Evolutionary conservation across 1,284 basidiomycete species (phyloP).

Genomic region (Leccinum brunneo-olivaceum): DNA sequence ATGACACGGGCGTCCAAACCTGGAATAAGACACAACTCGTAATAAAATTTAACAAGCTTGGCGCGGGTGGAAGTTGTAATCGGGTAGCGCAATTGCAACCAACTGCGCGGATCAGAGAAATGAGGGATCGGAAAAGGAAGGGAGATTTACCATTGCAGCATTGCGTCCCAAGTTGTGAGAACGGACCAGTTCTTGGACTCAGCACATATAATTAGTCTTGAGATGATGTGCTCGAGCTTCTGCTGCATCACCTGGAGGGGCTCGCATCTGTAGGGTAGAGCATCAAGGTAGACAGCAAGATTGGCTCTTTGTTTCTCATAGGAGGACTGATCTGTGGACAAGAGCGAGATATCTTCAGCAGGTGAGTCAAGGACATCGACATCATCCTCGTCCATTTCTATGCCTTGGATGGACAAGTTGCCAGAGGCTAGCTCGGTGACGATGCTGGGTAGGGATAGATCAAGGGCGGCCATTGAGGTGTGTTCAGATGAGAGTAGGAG

Average conservation of each 20-base stretch:
- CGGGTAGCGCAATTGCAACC: slow-evolving; percentile 80
- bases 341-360: slow-evolving; percentile 19
- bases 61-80: slow-evolving; percentile 67
- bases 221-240: slow-evolving; percentile 68
- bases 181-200: slow-evolving; percentile 72
- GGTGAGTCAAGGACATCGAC: slow-evolving; percentile 30
- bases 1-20: slow-evolving; percentile 58
- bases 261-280: slow-evolving; percentile 78
- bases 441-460: slow-evolving; percentile 22
- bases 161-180: slow-evolving; percentile 62
- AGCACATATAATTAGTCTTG: slow-evolving; percentile 67
- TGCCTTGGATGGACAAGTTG: slow-evolving; percentile 22
- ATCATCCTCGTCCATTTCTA: slow-evolving; percentile 32
- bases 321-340: slow-evolving; percentile 25
- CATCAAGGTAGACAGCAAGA: slow-evolving; percentile 57
- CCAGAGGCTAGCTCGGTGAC: slow-evolving; percentile 25
- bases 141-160: slow-evolving; percentile 60
- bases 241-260: slow-evolving; percentile 69
- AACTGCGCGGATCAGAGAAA: slow-evolving; percentile 39
- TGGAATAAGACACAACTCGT: slow-evolving; percentile 78
- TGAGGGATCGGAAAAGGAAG: neutral
- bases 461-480: slow-evolving; percentile 20
- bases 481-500: slow-evolving; percentile 20
- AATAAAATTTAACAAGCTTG: slow-evolving; percentile 77
- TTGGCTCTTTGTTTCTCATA: slow-evolving; percentile 51